Percentiles rank a stretch among this genome's conserved stretches.
Evolutionary conservation across 768 basidiomycete species (phyloP).

Genomic region (Phanerochaete sordida): DNA sequence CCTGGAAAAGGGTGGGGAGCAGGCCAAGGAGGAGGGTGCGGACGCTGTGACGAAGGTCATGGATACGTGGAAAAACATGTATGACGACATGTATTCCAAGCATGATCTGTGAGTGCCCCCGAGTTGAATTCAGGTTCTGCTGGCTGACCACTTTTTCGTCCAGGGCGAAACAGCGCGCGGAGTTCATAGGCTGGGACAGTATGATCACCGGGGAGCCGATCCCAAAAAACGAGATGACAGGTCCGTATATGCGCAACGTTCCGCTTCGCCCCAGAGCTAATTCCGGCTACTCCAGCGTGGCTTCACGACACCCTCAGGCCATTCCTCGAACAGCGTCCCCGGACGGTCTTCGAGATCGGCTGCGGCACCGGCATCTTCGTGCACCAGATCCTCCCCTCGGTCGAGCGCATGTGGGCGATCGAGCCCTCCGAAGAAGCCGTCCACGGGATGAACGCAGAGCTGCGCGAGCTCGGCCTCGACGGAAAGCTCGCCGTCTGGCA

Average conservation of each 20-base stretch:
- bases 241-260: too few species aligned
- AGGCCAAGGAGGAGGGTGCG: too few species aligned
- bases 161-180: neutral
- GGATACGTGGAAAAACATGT: neutral
- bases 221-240: neutral
- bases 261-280: too few species aligned
- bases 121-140: neutral
- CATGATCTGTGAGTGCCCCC: neutral
- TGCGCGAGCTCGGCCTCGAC: neutral
- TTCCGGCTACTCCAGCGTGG: neutral
- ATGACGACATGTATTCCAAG: neutral
- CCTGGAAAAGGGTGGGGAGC: too few species aligned
- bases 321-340: neutral
- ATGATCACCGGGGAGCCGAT: neutral
- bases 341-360: neutral
- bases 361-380: neutral
- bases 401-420: neutral
- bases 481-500: neutral
- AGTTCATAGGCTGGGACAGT: neutral
- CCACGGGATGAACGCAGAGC: neutral
- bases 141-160: neutral
- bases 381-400: neutral
- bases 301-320: neutral
- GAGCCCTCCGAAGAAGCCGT: neutral
- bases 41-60: neutral